Evolutionary conservation across 192 early-diverging fungal species (phyloP).

Genomic region (Backusella circina): DNA sequence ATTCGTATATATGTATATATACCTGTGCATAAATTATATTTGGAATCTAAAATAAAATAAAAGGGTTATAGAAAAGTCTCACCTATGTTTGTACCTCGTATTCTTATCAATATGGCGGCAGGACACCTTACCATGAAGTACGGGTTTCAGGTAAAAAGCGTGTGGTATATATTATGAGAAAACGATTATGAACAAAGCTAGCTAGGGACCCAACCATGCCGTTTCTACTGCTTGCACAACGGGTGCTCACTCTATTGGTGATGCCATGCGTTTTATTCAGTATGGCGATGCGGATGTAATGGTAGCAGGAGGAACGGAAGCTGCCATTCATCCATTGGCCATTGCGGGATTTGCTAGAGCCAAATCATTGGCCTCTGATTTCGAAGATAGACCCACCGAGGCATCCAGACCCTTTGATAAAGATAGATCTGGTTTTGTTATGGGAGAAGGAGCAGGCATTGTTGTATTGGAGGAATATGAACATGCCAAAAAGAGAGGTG

Average conservation of each 20-base stretch:
- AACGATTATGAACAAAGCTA: background rate
- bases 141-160: slow-evolving; percentile 58
- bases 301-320: slow-evolving; percentile 89
- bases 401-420: slow-evolving; percentile 90
- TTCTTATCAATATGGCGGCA: slow-evolving; percentile 93
- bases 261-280: slow-evolving; percentile 90
- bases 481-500: slow-evolving; percentile 83
- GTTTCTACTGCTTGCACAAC: slow-evolving; percentile 95
- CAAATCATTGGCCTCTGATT: slow-evolving; percentile 78
- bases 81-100: slow-evolving; percentile 89
- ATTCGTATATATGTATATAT: background rate
- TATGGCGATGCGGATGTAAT: slow-evolving; percentile 94
- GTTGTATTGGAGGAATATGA: slow-evolving; percentile 88
- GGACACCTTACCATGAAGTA: slow-evolving; percentile 90
- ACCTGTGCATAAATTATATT: background rate
- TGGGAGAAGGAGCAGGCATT: slow-evolving; percentile 88
- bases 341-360: slow-evolving; percentile 87
- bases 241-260: slow-evolving; percentile 92
- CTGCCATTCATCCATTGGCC: slow-evolving; percentile 78
- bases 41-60: too few relatives aligned
- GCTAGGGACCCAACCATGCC: slow-evolving; percentile 88
- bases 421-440: slow-evolving; percentile 88
- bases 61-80: slow-evolving; percentile 75
- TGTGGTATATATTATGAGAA: background rate
- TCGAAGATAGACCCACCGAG: slow-evolving; percentile 74